phyloP scores from a whole-genome alignment of 257 asterid genomes.

The Cynanchum wilfordii region DNA sequence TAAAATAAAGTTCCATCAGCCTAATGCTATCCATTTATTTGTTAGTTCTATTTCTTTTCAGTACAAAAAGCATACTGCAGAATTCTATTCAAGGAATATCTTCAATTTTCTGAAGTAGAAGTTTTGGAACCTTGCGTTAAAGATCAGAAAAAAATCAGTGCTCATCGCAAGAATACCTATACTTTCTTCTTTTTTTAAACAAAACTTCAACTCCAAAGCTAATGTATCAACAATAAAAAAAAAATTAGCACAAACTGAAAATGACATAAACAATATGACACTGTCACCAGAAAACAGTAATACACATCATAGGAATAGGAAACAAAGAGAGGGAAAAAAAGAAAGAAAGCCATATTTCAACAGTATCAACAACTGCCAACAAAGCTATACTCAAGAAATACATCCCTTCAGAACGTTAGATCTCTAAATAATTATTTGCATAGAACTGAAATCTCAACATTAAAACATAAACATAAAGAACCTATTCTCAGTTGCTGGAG shows the following conservation, averaged over 20 bases:
- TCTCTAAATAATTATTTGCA: background rate
- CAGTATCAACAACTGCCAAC: too few species aligned
- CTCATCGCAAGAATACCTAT: background rate
- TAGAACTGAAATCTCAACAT: background rate
- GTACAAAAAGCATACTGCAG: background rate
- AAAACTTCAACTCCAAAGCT: background rate
- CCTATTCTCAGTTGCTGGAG: too few species aligned
- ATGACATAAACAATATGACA: background rate
- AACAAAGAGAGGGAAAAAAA: too few species aligned
- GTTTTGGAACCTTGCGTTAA: background rate
- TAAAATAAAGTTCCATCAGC: background rate
- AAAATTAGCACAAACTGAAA: background rate
- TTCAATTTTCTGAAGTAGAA: background rate
- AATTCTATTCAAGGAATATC: background rate
- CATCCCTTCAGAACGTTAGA: background rate
- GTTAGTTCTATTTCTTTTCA: background rate
- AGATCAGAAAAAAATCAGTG: background rate
- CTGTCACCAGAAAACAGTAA: too few species aligned
- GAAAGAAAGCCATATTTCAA: too few species aligned
- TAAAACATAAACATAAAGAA: background rate
- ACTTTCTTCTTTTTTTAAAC: too few species aligned
- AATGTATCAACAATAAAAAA: background rate
- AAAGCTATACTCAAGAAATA: background rate
- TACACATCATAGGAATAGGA: too few species aligned
- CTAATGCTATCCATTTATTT: background rate